phyloP scores from a whole-genome alignment of 2,329 filamentous ascomycete genomes.

The Fusarium ramigenum region DNA sequence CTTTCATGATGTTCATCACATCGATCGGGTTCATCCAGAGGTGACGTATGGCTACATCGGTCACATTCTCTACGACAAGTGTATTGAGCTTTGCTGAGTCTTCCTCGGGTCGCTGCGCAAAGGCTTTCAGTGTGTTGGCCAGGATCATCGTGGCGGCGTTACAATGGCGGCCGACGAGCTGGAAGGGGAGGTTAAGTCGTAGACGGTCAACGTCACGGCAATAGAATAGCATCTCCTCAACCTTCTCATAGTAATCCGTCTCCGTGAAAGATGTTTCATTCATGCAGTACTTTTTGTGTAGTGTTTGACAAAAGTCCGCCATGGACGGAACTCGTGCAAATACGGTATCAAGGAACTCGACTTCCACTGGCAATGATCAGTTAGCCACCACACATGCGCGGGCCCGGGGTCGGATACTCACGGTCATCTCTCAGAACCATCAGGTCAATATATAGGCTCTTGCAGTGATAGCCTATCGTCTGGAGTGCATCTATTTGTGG shows the following conservation, averaged over 20 bases:
- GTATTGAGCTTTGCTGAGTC: conserved; percentile 54
- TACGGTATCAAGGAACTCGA: conserved; percentile 57
- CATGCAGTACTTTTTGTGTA: conserved; percentile 60
- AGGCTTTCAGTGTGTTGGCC: conserved; percentile 60
- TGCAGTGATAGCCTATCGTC: conserved; percentile 58
- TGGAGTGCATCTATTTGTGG: conserved; percentile 54
- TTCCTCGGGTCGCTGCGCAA: conserved; percentile 57
- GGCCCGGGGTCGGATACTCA: conserved; percentile 40
- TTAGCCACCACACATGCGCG: conserved; percentile 17
- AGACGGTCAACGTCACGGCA: conserved; percentile 57
- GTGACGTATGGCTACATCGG: conserved; percentile 57
- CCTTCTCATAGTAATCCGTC: conserved; percentile 54
- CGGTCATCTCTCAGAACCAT: conserved; percentile 63
- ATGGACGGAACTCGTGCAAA: conserved; percentile 58
- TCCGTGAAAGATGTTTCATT: conserved; percentile 60
- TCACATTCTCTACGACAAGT: conserved; percentile 61
- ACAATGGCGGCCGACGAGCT: conserved; percentile 57
- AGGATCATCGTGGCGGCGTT: conserved; percentile 61
- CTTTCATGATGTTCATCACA: conserved; percentile 57
- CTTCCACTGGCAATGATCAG: conserved; percentile 53
- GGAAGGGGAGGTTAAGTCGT: conserved; percentile 62
- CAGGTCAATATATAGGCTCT: conserved; percentile 61
- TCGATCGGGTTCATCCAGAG: conserved; percentile 63
- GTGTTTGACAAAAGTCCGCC: conserved; percentile 54
- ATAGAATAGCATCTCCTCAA: conserved; percentile 55